Evolutionary conservation across 2,329 filamentous ascomycete species (phyloP), one percentile per base, ranked within the genome.

Genomic region (Rutstroemia sp.): DNA sequence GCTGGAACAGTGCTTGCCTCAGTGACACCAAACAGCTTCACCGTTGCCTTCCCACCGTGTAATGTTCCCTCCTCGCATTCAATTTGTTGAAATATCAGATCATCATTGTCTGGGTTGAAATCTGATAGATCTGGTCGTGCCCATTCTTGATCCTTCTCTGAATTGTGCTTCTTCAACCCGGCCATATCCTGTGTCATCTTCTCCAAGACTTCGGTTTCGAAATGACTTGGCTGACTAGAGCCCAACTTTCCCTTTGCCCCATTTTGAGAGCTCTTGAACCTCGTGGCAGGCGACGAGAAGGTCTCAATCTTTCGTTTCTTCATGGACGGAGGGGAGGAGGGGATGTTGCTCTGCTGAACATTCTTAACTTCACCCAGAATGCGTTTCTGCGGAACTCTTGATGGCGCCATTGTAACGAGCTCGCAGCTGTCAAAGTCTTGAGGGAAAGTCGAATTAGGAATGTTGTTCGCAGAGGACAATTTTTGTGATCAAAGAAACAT

Each of bases 111-210:
- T 8, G 85, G 78, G 58, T 86, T 75, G 67, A 87, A 88, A 63
- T 78, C 75, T 21, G 75, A 75, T 30, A 89, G 69, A 30, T 73
- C 71, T 16, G 86, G 86, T 53, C 86, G 76, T 48, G 87, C 85
- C 95, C 94, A 99, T 69, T 89, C 81, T 72, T 99, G 94, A 70
- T 97, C 92, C 71, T 86, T 95, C 69, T 99, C 94, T 2, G 88
- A 80, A 72, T 95, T 97, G 72, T 81, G 89, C 66, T 89, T 80
- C 76, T 92, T 96, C 63, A 95, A 77, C 19, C 86, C 88, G 23
- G 82, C 86, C 60, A 97, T 92, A 69, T 96, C 91, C 72, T 97
- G 92, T 60, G 90, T 94, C 72, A 99, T 82, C 76, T 95, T 96
- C 78, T 96, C 92, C 60, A 99, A 79, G 2, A 96, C 89, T 69